Base-by-base conservation (phyloP, 148 eudicot species). In the Rheum nobile region DNA sequence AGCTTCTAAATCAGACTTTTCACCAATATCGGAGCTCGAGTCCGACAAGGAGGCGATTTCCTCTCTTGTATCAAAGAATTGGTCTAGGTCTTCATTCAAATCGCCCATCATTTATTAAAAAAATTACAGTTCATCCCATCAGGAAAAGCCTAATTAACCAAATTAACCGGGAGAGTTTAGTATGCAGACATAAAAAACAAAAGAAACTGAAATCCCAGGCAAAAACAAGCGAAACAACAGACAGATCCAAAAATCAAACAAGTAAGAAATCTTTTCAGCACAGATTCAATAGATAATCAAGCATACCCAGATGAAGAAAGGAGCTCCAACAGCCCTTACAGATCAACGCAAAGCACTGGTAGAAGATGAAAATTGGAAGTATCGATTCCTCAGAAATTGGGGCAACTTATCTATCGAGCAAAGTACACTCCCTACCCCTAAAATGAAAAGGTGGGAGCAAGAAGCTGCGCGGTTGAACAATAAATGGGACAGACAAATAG, bases 51-150 rank as follows among this genome's bases (percentile, higher is more conserved):
- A 86, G 75, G 84, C 65, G 42, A 81, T 77, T 74, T 84, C 96
- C n/a, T 85, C 93, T 67, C 81, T 77, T 8, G 90, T 63, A 76
- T 94, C 98, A 79, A 83, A 91, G 77, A 86, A 94, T 41, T 82
- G 79, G 50, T 88, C 94, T 55, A 72, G 83, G 63, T 80, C 86
- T 74, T 83, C 86, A 74, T 75, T 77, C 35, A 3, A 68, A 4
- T 73, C 82, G 76, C 22, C 75, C 84, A 82, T 82, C 31, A 73
- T 76, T 71, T 24, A 76, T 76, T 71, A 74, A 77, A 74, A 46
- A 81, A 68, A 71, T 38, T 74, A 69, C 71, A 82, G 78, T 77
- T 79, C 75, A 76, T 71, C 32, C 73, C 50, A 71, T 68, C 65
- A 65, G 77, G 34, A 44, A 31, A 65, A 38, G 35, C 72, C 74